Base-by-base conservation (phyloP, 768 basidiomycete species). In the Ramaria sp. region DNA sequence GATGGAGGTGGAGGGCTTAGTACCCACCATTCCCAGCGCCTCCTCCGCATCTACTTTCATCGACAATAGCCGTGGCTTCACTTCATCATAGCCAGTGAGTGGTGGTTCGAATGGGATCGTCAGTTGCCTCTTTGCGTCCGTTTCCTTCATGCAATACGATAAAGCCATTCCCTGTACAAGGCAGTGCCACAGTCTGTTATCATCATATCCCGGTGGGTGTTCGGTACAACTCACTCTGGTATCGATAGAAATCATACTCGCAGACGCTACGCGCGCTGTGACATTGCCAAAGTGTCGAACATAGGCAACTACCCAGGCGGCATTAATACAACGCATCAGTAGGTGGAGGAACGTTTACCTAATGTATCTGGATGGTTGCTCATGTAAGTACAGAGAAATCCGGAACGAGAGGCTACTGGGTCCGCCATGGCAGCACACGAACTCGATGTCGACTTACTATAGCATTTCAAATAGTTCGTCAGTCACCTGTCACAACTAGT, bases 11-110 rank as follows among this genome's bases (percentile, higher is more conserved):
- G 10, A 15, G 19, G 51, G 27, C 19, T 27, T 5, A 5, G 27
- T 11, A 68, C 80, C 24, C 56, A 85, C 88, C 85, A 87, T 88
- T 27, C 89, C 88, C 17, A 91, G 76, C 1, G 80, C 77, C 65
- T 87, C 87, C 64, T 91, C 86, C 0, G 89, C 86, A 24, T 86
- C 74, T 0, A 81, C 81, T 64, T 88, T 90, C 89, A 91, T 91
- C 55, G 80, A 74, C 20, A 91, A 69, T 22, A 91, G 67, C 9
- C 89, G 80, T 2, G 87, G 86, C 64, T 89, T 90, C 24, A 91
- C 88, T 37, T 89, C 88, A 1, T 88, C 84, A 63, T 91, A 91
- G 0, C 84, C 82, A 3, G 71, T 62, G 31, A 92, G 71, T 1
- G 84, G 87, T 0, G 90, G 90, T 20, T 86, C 79, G 48, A 92